Conservation (phyloP, 176 grass and related monocot genomes). For the Juncus effusus region DNA sequence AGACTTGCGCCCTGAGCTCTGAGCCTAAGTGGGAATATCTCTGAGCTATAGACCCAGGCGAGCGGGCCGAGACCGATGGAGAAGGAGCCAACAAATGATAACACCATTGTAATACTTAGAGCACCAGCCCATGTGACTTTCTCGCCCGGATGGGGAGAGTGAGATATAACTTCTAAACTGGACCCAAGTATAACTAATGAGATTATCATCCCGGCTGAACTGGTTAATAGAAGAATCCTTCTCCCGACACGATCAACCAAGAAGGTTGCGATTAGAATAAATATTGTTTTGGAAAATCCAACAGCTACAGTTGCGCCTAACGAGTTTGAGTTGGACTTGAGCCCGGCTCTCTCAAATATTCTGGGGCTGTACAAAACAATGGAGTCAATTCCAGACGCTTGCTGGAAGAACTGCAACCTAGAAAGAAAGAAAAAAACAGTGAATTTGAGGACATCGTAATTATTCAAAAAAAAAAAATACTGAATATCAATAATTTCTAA, state of each 20-base stretch:
- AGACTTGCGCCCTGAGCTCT: constrained; percentile 68
- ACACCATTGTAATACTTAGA: constrained; percentile 57
- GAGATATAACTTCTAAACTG: constrained; percentile 41
- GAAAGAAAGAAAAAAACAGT: too few relatives aligned
- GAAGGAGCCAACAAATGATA: constrained; percentile 76
- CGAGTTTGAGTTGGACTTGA: constrained; percentile 45
- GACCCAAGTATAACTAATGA: constrained; percentile 58
- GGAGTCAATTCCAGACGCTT: constrained; percentile 85
- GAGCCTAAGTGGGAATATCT: constrained; percentile 81
- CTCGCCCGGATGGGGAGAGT: constrained; percentile 31
- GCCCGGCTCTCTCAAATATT: constrained; percentile 60
- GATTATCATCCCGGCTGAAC: constrained; percentile 71
- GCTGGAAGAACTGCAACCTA: constrained; percentile 76
- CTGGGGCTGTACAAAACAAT: constrained; percentile 80
- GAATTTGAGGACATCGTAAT: too few relatives aligned
- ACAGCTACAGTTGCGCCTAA: constrained; percentile 68
- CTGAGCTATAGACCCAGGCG: constrained; percentile 84
- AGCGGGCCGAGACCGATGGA: constrained; percentile 62
- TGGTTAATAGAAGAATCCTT: constrained; percentile 64
- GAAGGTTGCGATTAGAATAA: constrained; percentile 65
- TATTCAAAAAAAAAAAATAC: too few relatives aligned
- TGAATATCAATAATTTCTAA: too few relatives aligned
- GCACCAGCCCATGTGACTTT: constrained; percentile 41
- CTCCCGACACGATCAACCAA: constrained; percentile 74
- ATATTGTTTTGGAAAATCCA: constrained; percentile 75